Percentiles rank a stretch among this genome's conserved stretches.
phyloP scores from a whole-genome alignment of 1,139 yeast species.

The Lipomyces yarrowii region DNA sequence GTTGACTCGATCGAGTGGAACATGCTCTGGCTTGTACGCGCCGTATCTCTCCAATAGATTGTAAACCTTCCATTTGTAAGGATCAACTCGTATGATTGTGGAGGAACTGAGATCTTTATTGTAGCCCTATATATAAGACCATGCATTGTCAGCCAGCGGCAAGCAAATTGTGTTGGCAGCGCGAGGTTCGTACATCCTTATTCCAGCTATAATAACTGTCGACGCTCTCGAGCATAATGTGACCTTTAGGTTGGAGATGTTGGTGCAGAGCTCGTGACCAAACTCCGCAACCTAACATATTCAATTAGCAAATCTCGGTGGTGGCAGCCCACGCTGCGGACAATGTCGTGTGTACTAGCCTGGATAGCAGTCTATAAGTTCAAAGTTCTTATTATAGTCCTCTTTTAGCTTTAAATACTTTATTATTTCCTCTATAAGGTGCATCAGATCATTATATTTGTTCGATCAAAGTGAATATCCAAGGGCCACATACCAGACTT shows the following conservation, averaged over 20 bases:
- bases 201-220: conserved; percentile 42
- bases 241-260: conserved; percentile 59
- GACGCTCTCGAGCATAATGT: conserved; percentile 59
- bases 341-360: conserved; percentile 43
- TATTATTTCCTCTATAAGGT: conserved; percentile 19
- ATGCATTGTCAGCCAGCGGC: not conserved
- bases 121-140: conserved; percentile 10
- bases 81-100: conserved; percentile 46
- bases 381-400: conserved; percentile 12
- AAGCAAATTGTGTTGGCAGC: not conserved
- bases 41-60: conserved; percentile 49
- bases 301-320: too few species aligned
- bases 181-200: conserved; percentile 28
- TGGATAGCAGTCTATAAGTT: conserved; percentile 65
- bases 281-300: conserved; percentile 39
- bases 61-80: conserved; percentile 69
- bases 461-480: not conserved
- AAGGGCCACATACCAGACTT: conserved; percentile 12
- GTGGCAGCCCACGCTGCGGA: too few species aligned
- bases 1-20: conserved; percentile 54
- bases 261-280: conserved; percentile 54
- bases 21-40: conserved; percentile 47
- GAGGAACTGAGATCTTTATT: conserved; percentile 28
- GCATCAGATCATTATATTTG: conserved; percentile 18
- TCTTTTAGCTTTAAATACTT: conserved; percentile 8